phyloP scores from a whole-genome alignment of 768 basidiomycete genomes.

The Termitomyces sp. region DNA sequence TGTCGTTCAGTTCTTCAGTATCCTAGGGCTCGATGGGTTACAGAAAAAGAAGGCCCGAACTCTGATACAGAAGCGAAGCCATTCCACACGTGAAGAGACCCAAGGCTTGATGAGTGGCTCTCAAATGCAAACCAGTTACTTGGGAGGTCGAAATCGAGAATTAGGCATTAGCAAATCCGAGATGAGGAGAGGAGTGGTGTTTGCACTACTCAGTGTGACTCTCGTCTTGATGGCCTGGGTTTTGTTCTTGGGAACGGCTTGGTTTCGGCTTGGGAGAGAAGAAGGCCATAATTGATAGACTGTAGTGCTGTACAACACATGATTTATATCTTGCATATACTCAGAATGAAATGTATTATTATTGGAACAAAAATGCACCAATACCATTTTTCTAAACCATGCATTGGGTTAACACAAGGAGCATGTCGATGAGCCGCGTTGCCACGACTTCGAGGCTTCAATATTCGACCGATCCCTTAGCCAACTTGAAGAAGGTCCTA shows the following conservation, averaged over 20 bases:
- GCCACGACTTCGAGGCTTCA: no score
- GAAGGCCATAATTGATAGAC: background rate
- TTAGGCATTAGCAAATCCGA: constrained; percentile 27
- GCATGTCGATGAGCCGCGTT: no score
- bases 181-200: constrained; percentile 48
- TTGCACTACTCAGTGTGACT: constrained; percentile 38
- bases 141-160: constrained; percentile 24
- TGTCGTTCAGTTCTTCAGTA: constrained; percentile 50
- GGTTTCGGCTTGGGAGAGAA: constrained; percentile 46
- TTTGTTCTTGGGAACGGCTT: constrained; percentile 63
- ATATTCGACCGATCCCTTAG: no score
- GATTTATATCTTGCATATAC: background rate
- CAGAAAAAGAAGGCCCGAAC: constrained; percentile 39
- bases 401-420: no score
- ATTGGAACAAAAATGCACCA: background rate
- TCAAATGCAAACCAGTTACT: constrained; percentile 21
- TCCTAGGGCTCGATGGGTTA: constrained; percentile 48
- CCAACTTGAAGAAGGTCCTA: no score
- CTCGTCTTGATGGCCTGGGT: constrained; percentile 58
- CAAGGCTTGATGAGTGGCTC: constrained; percentile 13
- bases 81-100: constrained; percentile 1
- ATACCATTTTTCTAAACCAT: no score
- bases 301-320: background rate
- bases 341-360: background rate
- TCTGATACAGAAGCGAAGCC: constrained; percentile 14